A percentile compares a stretch with the other conserved stretches of the same genome.
These are phyloP conservation scores for Leucoagaricus sp. DNA, from an alignment of 1,284 basidiomycete genomes.

Conservation along the genomic window DNA sequence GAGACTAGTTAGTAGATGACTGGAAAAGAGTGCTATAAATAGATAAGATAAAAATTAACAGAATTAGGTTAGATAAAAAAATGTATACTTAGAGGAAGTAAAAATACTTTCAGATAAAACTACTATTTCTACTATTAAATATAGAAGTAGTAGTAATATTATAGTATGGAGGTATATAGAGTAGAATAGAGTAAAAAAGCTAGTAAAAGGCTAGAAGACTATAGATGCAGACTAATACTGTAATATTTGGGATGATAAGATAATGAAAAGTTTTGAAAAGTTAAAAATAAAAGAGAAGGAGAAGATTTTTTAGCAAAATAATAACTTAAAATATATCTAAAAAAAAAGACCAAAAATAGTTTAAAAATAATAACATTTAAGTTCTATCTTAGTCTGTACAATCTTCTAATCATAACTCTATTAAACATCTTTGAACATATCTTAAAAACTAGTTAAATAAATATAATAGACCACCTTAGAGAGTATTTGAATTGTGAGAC, in stretches of 20 bases:
- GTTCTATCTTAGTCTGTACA: conserved; percentile 32
- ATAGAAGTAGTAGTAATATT: too few relatives aligned
- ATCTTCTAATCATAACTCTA: conserved; percentile 37
- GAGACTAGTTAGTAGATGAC: too few relatives aligned
- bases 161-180: too few relatives aligned
- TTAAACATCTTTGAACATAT: conserved; percentile 37
- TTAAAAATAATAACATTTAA: conserved; percentile 25
- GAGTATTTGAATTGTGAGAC: too few relatives aligned
- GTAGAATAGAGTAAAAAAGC: too few relatives aligned
- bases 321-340: conserved; percentile 30
- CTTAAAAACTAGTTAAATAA: conserved; percentile 22
- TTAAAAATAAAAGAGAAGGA: conserved; percentile 17
- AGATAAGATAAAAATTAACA: too few relatives aligned
- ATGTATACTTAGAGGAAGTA: too few relatives aligned
- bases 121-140: too few relatives aligned
- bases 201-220: neutral
- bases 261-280: conserved; percentile 22
- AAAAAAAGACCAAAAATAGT: conserved; percentile 28
- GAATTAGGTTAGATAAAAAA: too few relatives aligned
- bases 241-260: conserved; percentile 31
- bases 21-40: too few relatives aligned
- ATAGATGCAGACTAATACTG: conserved; percentile 34
- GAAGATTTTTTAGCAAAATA: conserved; percentile 35
- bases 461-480: conserved; percentile 19
- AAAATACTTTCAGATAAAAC: too few relatives aligned